These are phyloP conservation scores for Prillingera fragicola DNA, from an alignment of 1,284 basidiomycete genomes.

Conservation along the genomic window DNA sequence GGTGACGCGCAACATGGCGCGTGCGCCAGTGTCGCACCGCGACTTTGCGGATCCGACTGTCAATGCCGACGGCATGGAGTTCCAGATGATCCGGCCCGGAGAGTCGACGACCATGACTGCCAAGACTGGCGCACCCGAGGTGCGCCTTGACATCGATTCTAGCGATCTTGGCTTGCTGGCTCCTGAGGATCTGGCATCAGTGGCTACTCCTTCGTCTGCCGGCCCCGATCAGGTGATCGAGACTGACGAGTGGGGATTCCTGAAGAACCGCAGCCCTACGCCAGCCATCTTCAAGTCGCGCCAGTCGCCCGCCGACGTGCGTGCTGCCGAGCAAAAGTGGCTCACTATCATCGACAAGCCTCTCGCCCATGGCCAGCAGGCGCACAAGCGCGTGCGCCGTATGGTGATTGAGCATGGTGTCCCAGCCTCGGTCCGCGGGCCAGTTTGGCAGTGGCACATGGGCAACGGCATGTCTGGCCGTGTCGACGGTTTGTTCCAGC, in stretches of 20 bases:
- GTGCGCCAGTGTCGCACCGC: conserved; percentile 36
- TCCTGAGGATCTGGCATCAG: background rate
- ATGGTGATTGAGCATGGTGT: conserved; percentile 69
- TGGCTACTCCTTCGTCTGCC: conserved; percentile 2
- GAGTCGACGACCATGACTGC: no score
- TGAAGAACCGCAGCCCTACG: conserved; percentile 30
- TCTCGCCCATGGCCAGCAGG: conserved; percentile 60
- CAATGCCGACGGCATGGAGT: conserved; percentile 44
- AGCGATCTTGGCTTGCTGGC: conserved; percentile 8
- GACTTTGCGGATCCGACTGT: conserved; percentile 42
- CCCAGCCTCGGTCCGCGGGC: conserved; percentile 74
- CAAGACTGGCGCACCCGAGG: background rate
- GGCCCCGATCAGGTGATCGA: conserved; percentile 19
- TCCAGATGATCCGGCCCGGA: conserved; percentile 43
- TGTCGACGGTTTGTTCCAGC: conserved; percentile 64
- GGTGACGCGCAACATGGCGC: conserved; percentile 7
- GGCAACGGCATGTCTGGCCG: conserved; percentile 65
- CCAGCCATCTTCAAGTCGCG: conserved; percentile 39
- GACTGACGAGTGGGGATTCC: conserved; percentile 47
- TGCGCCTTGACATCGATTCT: conserved; percentile 7
- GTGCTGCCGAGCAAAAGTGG: conserved; percentile 44
- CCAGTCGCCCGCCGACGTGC: conserved; percentile 27
- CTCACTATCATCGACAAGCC: conserved; percentile 60
- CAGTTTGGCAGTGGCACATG: conserved; percentile 72
- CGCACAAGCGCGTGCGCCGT: conserved; percentile 78